Evolutionary conservation across 2,329 filamentous ascomycete genomes (phyloP).

Genomic region (Calonectria hawksworthii): DNA sequence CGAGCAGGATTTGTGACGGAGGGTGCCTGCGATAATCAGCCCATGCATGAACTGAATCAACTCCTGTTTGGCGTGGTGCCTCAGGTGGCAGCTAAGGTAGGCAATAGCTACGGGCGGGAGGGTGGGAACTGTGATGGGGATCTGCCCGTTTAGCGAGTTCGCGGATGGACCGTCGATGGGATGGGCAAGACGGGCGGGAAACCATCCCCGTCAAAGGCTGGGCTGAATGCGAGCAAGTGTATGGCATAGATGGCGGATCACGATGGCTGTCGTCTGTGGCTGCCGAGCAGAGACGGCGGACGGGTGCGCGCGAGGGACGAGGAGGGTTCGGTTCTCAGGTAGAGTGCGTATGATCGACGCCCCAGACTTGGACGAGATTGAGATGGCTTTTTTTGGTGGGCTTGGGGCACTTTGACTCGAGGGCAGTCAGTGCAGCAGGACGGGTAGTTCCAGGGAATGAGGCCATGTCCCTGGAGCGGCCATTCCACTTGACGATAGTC

Average conservation of each 20-base stretch:
- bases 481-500: slow-evolving; percentile 11
- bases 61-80: slow-evolving; percentile 33
- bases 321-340: slow-evolving; percentile 36
- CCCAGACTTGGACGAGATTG: slow-evolving; percentile 39
- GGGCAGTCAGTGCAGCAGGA: slow-evolving; percentile 42
- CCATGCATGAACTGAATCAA: slow-evolving; percentile 45
- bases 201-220: not conserved
- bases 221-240: slow-evolving; percentile 11
- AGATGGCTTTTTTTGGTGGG: slow-evolving; percentile 32
- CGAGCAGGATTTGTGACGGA: slow-evolving; percentile 41
- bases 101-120: not conserved
- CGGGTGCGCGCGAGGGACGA: not conserved
- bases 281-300: not conserved
- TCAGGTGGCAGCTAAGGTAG: slow-evolving; percentile 21
- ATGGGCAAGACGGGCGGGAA: not conserved
- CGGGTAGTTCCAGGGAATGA: slow-evolving; percentile 27
- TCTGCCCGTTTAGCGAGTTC: slow-evolving; percentile 24
- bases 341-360: slow-evolving; percentile 47
- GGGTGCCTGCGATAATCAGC: slow-evolving; percentile 38
- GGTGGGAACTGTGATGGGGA: slow-evolving; percentile 20
- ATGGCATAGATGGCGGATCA: slow-evolving; percentile 14
- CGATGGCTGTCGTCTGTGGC: not conserved
- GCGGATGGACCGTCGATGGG: slow-evolving; percentile 13
- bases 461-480: slow-evolving; percentile 21
- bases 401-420: slow-evolving; percentile 40